Base-by-base conservation (phyloP, 177 flowering plant species). In the Telopea speciosissima region DNA sequence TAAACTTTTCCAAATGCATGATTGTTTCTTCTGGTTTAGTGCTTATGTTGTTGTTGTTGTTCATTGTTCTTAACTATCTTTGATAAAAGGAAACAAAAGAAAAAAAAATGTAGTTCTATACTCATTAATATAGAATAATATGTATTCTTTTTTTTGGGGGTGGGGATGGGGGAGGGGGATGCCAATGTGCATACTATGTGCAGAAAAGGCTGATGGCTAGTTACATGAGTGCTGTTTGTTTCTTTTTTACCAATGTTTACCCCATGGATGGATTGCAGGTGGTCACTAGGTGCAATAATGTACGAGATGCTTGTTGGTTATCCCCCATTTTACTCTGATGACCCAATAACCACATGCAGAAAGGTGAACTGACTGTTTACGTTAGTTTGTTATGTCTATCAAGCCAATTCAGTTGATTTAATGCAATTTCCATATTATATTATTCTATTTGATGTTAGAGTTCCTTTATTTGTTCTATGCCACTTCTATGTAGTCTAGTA, bases 261-360 rank as follows among this genome's bases (percentile, higher is more conserved):
- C 63, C 22, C 10, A 23, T 72, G 52, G 40, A 36, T 25, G 77
- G 60, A 68, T 44, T 78, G 70, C 81, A 92, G 96, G 97, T 92
- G 97, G 97, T 92, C 96, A 13, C 84, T 92, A 60, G 97, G 97
- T 69, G 97, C 96, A 67, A 92, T 92, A 74, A 86, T 90, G 97
- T 91, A 90, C 73, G 97, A 91, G 80, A 91, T 91, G 97, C 95
- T 91, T 66, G 87, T 92, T 74, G 97, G 97, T 58, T 92, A 92
- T 66, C 96, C 97, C 28, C 97, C 97, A 28, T 92, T 92, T 77
- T 90, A 90, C 58, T 75, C 97, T 5, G 96, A 92, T 78, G 97
- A 92, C 63, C 97, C 97, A 45, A 84, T 90, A 75, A 82, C 86
- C 68, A 87, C 97, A 31, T 92, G 97, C 81, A 83, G 92, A 81